Percentiles rank a stretch among this genome's conserved stretches.
These are phyloP conservation scores for Colletotrichum theobromicola DNA, from an alignment of 2,329 filamentous ascomycete genomes.

Conservation along the genomic window DNA sequence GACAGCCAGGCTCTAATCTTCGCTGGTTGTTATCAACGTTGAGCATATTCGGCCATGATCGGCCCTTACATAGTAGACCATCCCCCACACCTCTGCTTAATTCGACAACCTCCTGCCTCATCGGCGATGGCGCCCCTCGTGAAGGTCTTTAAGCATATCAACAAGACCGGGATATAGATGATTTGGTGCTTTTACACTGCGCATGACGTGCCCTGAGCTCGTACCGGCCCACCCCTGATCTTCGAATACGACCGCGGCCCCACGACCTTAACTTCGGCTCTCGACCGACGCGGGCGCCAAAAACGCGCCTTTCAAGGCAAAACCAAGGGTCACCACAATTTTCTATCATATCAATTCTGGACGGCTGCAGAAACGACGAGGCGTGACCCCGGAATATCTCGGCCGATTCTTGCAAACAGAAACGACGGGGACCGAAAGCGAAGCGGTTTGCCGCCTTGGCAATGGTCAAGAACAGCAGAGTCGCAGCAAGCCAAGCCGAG, in stretches of 20 bases:
- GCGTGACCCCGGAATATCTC: too few species aligned
- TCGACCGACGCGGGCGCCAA: not conserved
- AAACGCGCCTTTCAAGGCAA: not conserved
- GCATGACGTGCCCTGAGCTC: conserved; percentile 3
- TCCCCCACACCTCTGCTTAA: not conserved
- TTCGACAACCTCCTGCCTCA: not conserved
- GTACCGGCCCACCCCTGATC: not conserved
- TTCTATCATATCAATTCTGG: not conserved
- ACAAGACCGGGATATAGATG: not conserved
- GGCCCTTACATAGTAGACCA: not conserved
- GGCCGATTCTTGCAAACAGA: not conserved
- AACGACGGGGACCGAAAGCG: not conserved
- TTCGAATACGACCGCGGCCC: conserved; percentile 7
- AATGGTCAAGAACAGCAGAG: not conserved
- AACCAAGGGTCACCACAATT: not conserved
- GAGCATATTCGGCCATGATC: not conserved
- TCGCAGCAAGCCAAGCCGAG: not conserved
- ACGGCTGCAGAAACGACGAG: not conserved
- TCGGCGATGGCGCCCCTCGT: not conserved
- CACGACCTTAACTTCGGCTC: conserved; percentile 1
- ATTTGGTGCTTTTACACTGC: not conserved
- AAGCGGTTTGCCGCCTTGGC: conserved; percentile 1
- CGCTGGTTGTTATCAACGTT: not conserved
- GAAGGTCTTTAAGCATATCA: not conserved
- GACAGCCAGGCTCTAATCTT: not conserved